phyloP scores from a whole-genome alignment of 2,329 filamentous ascomycete genomes.

The Lachnellula hyalina region DNA sequence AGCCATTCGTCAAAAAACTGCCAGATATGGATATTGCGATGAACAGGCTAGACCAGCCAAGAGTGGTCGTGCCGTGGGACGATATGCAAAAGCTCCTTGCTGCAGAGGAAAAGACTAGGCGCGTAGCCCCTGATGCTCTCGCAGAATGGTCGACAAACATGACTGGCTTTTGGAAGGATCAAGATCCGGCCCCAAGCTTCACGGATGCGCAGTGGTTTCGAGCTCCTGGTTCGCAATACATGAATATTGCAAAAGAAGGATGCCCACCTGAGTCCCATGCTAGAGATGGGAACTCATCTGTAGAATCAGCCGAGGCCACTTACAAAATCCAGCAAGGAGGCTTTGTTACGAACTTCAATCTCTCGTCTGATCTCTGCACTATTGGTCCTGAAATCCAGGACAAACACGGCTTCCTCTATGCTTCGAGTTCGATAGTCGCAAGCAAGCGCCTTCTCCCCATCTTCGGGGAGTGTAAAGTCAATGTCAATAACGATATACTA shows the following conservation, averaged over 20 bases:
- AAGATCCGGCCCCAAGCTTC: slow-evolving; percentile 12
- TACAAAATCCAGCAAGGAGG: slow-evolving; percentile 44
- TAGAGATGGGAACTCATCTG: slow-evolving; percentile 32
- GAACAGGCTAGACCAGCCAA: slow-evolving; percentile 59
- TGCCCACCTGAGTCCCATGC: slow-evolving; percentile 52
- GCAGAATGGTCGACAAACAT: slow-evolving; percentile 41
- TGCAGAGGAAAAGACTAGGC: slow-evolving; percentile 41
- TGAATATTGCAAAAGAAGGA: slow-evolving; percentile 51
- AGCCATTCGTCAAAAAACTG: slow-evolving; percentile 44
- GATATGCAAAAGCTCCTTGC: slow-evolving; percentile 46
- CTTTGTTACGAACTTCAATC: slow-evolving; percentile 53
- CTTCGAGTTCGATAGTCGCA: slow-evolving; percentile 45
- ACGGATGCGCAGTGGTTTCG: slow-evolving; percentile 23
- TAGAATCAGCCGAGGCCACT: slow-evolving; percentile 31
- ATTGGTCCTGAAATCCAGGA: slow-evolving; percentile 45
- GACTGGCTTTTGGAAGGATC: slow-evolving; percentile 24
- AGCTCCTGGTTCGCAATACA: slow-evolving; percentile 46
- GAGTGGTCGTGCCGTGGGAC: slow-evolving; percentile 56
- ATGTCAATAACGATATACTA: slow-evolving; percentile 58
- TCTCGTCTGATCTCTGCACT: slow-evolving; percentile 51
- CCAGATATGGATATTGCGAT: slow-evolving; percentile 64
- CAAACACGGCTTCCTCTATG: slow-evolving; percentile 53
- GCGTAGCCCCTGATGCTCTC: slow-evolving; percentile 38
- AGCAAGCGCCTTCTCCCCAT: slow-evolving; percentile 53
- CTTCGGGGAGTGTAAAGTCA: slow-evolving; percentile 58